Percentiles rank a stretch among this genome's conserved stretches.
These are phyloP conservation scores for Schizopora paradoxa DNA, from an alignment of 1,284 basidiomycete genomes.

Conservation along the genomic window DNA sequence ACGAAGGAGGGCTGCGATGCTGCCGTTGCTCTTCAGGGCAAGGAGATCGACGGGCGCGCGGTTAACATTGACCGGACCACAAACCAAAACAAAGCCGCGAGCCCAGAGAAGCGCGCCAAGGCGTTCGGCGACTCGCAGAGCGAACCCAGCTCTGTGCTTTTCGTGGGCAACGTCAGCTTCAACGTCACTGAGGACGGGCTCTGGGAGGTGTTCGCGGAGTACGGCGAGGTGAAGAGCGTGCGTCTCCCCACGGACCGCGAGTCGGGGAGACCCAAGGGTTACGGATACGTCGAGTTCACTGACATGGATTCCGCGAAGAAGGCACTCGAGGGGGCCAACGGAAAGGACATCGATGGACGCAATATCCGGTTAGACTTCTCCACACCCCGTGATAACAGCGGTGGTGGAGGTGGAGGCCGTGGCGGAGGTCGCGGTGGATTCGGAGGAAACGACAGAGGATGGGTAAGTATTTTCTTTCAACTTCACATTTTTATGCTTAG, in stretches of 20 bases:
- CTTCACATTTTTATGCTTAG: background rate
- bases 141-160: constrained; percentile 74
- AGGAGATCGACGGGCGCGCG: constrained; percentile 89
- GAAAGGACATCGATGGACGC: constrained; percentile 81
- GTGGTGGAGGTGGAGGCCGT: constrained; percentile 45
- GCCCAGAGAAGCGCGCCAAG: constrained; percentile 71
- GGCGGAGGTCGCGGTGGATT: constrained; percentile 33
- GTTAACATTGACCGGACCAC: constrained; percentile 84
- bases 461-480: constrained; percentile 27
- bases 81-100: constrained; percentile 48
- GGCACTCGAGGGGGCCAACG: constrained; percentile 69
- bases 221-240: constrained; percentile 85
- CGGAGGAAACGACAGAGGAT: constrained; percentile 33
- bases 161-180: constrained; percentile 90
- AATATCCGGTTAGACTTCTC: constrained; percentile 85
- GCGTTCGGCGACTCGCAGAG: constrained; percentile 71
- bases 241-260: constrained; percentile 93
- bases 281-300: constrained; percentile 94
- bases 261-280: constrained; percentile 88
- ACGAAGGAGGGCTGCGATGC: constrained; percentile 70
- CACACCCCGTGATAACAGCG: constrained; percentile 69
- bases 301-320: constrained; percentile 77
- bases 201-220: constrained; percentile 90
- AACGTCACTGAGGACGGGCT: constrained; percentile 77
- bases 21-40: constrained; percentile 71